Percentiles rank a stretch among this genome's conserved stretches.
phyloP scores from a whole-genome alignment of 2,329 filamentous ascomycete species.

The Cordyceps fumosorosea region DNA sequence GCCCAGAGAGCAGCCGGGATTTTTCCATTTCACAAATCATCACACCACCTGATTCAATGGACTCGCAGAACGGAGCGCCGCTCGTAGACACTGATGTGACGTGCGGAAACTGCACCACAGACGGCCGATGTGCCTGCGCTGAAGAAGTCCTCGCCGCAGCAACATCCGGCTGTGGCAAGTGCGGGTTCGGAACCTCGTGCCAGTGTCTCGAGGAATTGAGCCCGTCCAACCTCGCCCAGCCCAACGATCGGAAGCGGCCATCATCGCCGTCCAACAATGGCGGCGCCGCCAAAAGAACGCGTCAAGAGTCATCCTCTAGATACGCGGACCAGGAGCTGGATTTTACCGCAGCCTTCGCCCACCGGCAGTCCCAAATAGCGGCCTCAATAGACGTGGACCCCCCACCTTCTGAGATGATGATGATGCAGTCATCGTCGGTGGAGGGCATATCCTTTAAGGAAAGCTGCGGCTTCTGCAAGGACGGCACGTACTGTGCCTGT shows the following conservation, averaged over 20 bases:
- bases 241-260: conserved; percentile 41
- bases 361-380: conserved; percentile 25
- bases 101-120: conserved; percentile 51
- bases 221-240: conserved; percentile 25
- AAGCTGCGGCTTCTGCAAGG: conserved; percentile 74
- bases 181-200: conserved; percentile 55
- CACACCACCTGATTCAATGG: conserved; percentile 42
- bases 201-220: conserved; percentile 56
- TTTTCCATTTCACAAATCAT: conserved; percentile 54
- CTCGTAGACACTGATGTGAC: conserved; percentile 30
- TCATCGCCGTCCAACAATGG: conserved; percentile 36
- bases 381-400: conserved; percentile 22
- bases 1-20: conserved; percentile 30
- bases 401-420: conserved; percentile 24
- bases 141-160: conserved; percentile 51
- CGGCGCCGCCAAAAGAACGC: conserved; percentile 50
- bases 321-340: conserved; percentile 56
- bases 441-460: conserved; percentile 48
- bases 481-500: conserved; percentile 76
- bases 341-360: conserved; percentile 61
- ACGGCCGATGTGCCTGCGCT: conserved; percentile 50
- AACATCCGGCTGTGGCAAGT: conserved; percentile 57
- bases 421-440: conserved; percentile 30
- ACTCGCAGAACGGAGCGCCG: conserved; percentile 23
- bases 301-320: conserved; percentile 36